These are phyloP conservation scores for Dothideomycetidae sp. DNA, from an alignment of 2,329 filamentous ascomycete genomes.

Conservation along the genomic window DNA sequence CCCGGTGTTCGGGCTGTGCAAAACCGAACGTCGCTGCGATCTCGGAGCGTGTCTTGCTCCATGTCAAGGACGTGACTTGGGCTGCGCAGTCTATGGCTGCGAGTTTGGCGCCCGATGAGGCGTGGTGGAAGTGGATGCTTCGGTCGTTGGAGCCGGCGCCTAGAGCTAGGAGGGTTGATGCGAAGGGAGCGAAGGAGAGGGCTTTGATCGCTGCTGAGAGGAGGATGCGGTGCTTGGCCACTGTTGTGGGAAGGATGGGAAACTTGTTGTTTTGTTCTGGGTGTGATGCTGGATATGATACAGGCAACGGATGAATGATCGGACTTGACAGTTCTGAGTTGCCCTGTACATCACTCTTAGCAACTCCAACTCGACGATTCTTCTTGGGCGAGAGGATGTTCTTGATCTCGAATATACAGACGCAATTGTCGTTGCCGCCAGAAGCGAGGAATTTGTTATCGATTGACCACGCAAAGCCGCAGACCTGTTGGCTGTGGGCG, in stretches of 20 bases:
- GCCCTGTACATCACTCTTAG: constrained; percentile 14
- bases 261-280: constrained; percentile 21
- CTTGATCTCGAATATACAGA: constrained; percentile 62
- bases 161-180: constrained; percentile 71
- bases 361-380: neutral
- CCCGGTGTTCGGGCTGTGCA: constrained; percentile 75
- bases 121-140: constrained; percentile 92
- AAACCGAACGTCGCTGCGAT: constrained; percentile 92
- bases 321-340: constrained; percentile 5
- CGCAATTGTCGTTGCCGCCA: constrained; percentile 84
- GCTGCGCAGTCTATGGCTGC: constrained; percentile 86
- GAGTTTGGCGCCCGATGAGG: constrained; percentile 64
- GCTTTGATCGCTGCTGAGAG: constrained; percentile 90
- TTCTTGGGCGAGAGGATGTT: constrained; percentile 33
- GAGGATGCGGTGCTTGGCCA: constrained; percentile 53
- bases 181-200: constrained; percentile 94
- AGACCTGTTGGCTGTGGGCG: constrained; percentile 79
- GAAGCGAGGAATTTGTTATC: constrained; percentile 67
- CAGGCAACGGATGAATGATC: neutral
- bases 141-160: constrained; percentile 90
- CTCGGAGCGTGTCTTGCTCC: constrained; percentile 72
- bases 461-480: constrained; percentile 75
- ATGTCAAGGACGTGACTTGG: constrained; percentile 85
- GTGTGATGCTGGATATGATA: constrained; percentile 11
- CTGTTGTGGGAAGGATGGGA: constrained; percentile 21